Evolutionary conservation across 176 grass and related monocot genomes (phyloP).

Genomic region (Melocanna baccifera): DNA sequence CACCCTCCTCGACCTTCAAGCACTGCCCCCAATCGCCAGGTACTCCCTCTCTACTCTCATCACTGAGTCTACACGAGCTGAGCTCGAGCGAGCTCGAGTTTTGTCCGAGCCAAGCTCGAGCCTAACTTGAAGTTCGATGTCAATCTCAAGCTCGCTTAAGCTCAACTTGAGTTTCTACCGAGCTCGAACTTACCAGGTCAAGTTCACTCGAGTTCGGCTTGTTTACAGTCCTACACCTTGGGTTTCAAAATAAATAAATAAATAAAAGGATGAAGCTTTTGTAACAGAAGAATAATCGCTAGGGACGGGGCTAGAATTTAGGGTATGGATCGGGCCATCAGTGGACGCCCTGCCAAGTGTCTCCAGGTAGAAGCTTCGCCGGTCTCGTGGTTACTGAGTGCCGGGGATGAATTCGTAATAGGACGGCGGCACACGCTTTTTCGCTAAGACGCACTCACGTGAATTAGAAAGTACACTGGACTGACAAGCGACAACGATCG

Average conservation of each 20-base stretch:
- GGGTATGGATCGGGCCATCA: background rate
- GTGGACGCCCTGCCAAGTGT: background rate
- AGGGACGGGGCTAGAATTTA: background rate
- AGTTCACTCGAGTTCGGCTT: no score
- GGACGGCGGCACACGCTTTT: background rate
- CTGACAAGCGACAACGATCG: background rate
- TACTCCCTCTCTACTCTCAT: no score
- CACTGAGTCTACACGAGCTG: no score
- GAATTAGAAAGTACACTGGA: background rate
- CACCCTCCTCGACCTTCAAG: no score
- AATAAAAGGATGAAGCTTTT: background rate
- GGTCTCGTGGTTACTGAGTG: background rate
- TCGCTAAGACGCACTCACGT: accelerated
- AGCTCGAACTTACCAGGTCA: no score
- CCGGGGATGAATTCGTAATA: background rate
- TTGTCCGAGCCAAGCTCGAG: no score
- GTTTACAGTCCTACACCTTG: no score
- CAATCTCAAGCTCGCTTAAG: no score
- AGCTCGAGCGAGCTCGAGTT: no score
- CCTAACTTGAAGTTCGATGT: no score
- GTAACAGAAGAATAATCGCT: background rate
- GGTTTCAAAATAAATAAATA: background rate
- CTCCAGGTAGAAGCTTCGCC: background rate
- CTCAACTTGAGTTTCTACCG: no score
- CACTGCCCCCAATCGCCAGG: no score